Evolutionary conservation across 495 filamentous ascomycete genomes (phyloP).

Genomic region (Hypoxylon fuscum): DNA sequence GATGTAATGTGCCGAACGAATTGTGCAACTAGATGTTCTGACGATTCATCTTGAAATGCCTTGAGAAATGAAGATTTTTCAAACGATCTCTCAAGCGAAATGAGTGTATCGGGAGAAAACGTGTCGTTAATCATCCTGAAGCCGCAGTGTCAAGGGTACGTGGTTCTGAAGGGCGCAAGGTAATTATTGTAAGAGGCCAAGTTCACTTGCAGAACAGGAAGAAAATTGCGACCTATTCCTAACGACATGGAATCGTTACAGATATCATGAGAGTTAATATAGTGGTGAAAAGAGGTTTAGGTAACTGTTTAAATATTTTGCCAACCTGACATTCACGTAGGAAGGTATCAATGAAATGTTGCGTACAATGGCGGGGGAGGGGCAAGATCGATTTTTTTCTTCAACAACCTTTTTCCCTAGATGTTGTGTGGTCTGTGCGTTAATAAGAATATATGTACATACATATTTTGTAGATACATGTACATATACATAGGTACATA

Average conservation of each 20-base stretch:
- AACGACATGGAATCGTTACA: background rate
- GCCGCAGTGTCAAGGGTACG: background rate
- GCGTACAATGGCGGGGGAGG: conserved; percentile 46
- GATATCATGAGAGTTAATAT: background rate
- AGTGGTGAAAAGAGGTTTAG: too few relatives aligned
- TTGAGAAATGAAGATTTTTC: conserved; percentile 19
- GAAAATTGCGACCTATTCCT: background rate
- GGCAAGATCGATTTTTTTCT: conserved; percentile 32
- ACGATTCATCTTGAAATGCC: conserved; percentile 14
- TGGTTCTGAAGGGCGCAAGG: too few relatives aligned
- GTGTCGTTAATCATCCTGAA: conserved; percentile 19
- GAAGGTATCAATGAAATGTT: background rate
- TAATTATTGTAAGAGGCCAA: too few relatives aligned
- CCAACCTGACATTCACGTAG: too few relatives aligned
- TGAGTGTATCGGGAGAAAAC: conserved; percentile 17
- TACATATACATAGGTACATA: background rate
- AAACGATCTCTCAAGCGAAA: conserved; percentile 29
- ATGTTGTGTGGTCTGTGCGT: background rate
- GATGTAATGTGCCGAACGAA: conserved; percentile 17
- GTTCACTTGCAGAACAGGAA: background rate
- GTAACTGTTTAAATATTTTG: too few relatives aligned
- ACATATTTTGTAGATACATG: too few relatives aligned
- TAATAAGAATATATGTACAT: too few relatives aligned
- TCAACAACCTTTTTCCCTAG: background rate
- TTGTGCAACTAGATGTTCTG: conserved; percentile 18